phyloP scores from a whole-genome alignment of 192 early-diverging fungal genomes.

The Coemansia sp. region DNA sequence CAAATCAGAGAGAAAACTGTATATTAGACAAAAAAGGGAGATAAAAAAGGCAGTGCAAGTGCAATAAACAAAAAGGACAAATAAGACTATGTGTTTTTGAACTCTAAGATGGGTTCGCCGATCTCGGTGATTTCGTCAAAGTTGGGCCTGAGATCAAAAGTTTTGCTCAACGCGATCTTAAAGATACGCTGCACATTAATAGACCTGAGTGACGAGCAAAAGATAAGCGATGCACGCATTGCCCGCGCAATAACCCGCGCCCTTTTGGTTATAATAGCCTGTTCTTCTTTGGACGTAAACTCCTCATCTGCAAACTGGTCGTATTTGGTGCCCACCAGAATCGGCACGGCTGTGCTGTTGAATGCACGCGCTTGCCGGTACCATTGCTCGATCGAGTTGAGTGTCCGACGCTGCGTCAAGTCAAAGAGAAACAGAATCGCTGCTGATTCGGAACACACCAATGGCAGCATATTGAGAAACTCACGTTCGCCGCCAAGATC shows the following conservation, averaged over 20 bases:
- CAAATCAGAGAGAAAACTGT: not conserved
- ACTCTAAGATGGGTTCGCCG: slow-evolving; percentile 91
- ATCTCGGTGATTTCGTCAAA: slow-evolving; percentile 89
- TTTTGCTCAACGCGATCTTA: slow-evolving; percentile 92
- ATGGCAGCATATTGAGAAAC: slow-evolving; percentile 95
- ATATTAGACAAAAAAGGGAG: slow-evolving; percentile 1
- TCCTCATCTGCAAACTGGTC: slow-evolving; percentile 78
- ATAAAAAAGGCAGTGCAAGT: not conserved
- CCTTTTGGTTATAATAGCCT: slow-evolving; percentile 91
- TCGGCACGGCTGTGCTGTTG: slow-evolving; percentile 94
- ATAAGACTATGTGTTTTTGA: slow-evolving; percentile 35
- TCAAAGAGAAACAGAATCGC: slow-evolving; percentile 98
- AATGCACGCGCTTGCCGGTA: slow-evolving; percentile 93
- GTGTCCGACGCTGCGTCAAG: slow-evolving; percentile 82
- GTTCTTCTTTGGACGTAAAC: slow-evolving; percentile 75
- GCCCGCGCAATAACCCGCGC: slow-evolving; percentile 85
- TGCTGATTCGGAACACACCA: slow-evolving; percentile 95
- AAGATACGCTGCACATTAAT: slow-evolving; percentile 98
- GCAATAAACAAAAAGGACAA: slow-evolving; percentile 7
- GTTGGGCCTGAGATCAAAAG: slow-evolving; percentile 90
- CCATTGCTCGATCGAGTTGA: slow-evolving; percentile 96
- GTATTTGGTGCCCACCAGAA: slow-evolving; percentile 95
- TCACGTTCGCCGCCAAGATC: slow-evolving; percentile 95
- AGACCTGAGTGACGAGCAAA: slow-evolving; percentile 89
- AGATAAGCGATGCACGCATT: slow-evolving; percentile 94